These are phyloP conservation scores for Blastomyces parvus DNA, from an alignment of 2,329 filamentous ascomycete species.

Conservation along the genomic window DNA sequence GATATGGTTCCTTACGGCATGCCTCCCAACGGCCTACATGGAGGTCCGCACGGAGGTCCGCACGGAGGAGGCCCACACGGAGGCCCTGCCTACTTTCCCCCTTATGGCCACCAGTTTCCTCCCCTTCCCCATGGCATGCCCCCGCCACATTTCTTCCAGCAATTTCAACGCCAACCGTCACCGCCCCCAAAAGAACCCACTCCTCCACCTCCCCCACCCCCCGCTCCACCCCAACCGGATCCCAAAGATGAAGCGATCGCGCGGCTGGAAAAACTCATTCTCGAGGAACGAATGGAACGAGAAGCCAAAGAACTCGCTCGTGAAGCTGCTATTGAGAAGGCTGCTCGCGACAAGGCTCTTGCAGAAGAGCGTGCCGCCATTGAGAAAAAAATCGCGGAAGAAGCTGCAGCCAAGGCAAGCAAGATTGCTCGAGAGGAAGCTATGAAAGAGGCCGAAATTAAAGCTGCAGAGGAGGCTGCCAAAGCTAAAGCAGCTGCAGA, in stretches of 20 bases:
- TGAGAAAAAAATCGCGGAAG: constrained; percentile 35
- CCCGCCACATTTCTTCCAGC: constrained; percentile 28
- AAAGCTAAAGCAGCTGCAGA: constrained; percentile 31
- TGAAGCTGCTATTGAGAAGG: constrained; percentile 43
- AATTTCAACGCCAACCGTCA: constrained; percentile 26
- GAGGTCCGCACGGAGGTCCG: neutral
- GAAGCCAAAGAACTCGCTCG: constrained; percentile 33
- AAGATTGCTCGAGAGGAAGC: constrained; percentile 34
- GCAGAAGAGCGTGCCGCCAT: constrained; percentile 30
- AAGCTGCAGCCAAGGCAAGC: constrained; percentile 29
- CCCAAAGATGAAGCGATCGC: constrained; percentile 47
- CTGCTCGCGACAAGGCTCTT: constrained; percentile 35
- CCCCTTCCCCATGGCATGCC: constrained; percentile 28
- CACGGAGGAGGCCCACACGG: neutral
- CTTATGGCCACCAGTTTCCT: constrained; percentile 28
- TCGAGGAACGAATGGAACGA: constrained; percentile 36
- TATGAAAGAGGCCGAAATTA: constrained; percentile 39
- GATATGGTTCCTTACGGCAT: constrained; percentile 33
- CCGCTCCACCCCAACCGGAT: constrained; percentile 30
- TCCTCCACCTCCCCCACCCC: constrained; percentile 20
- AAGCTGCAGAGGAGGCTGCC: constrained; percentile 38
- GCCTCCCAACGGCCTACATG: constrained; percentile 21
- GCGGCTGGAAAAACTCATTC: constrained; percentile 52
- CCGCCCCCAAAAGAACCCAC: constrained; percentile 18
- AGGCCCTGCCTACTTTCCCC: constrained; percentile 11